A percentile compares a stretch with the other conserved stretches of the same genome.
phyloP scores from a whole-genome alignment of 106 monocot genomes.

The Iris macrosiphon region DNA sequence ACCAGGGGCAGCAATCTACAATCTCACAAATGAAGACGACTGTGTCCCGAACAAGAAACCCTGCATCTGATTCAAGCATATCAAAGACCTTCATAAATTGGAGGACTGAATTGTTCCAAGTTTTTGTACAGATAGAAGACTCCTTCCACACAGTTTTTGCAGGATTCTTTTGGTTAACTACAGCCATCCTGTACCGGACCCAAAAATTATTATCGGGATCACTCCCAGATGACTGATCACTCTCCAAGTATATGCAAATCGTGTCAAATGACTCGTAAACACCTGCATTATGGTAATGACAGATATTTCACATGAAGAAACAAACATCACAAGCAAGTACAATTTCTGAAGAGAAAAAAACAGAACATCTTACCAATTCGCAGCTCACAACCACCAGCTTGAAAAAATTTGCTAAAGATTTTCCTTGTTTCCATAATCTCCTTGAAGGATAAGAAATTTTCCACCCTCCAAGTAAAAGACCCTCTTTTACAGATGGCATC shows the following conservation, averaged over 20 bases:
- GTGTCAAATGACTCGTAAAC: slow-evolving; percentile 98
- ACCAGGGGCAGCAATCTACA: slow-evolving; percentile 95
- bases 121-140: slow-evolving; percentile 94
- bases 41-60: slow-evolving; percentile 85
- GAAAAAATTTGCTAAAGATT: slow-evolving; percentile 97
- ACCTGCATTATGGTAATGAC: slow-evolving; percentile 38
- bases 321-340: no score
- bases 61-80: slow-evolving; percentile 82
- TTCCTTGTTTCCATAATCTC: slow-evolving; percentile 98
- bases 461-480: slow-evolving; percentile 90
- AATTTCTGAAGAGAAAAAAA: no score
- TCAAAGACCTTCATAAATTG: slow-evolving; percentile 99
- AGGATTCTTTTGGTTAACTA: slow-evolving; percentile 82
- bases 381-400: slow-evolving; percentile 86
- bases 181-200: slow-evolving; percentile 90
- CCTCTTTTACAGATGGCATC: slow-evolving; percentile 48
- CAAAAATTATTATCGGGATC: slow-evolving; percentile 96
- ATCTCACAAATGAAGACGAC: slow-evolving; percentile 92
- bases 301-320: slow-evolving; percentile 3
- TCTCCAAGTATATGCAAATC: slow-evolving; percentile 98
- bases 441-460: slow-evolving; percentile 94
- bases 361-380: slow-evolving; percentile 77
- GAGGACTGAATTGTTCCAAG: slow-evolving; percentile 97
- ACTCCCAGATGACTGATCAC: slow-evolving; percentile 80
- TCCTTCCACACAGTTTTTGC: slow-evolving; percentile 94